These are phyloP conservation scores for Eimeria tenella DNA, from an alignment of 169 alveolate genomes.

Conservation along the genomic window DNA sequence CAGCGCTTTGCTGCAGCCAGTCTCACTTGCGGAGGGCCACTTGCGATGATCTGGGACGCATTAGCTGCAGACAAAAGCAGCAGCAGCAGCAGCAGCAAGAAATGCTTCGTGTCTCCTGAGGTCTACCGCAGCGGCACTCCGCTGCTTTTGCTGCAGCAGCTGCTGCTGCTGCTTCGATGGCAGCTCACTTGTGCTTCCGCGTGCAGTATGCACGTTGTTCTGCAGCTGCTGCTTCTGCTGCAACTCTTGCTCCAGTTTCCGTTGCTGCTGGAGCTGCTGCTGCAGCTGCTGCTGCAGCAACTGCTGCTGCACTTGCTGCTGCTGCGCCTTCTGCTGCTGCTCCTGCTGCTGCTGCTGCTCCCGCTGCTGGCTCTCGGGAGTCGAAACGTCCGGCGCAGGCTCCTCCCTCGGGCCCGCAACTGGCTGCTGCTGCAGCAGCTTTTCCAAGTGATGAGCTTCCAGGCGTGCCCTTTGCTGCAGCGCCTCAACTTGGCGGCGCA, in stretches of 20 bases:
- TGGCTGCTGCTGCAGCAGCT: conserved; percentile 32
- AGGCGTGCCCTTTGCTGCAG: conserved; percentile 47
- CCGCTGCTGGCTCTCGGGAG: not conserved
- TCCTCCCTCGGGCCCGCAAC: not conserved
- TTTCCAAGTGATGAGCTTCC: conserved; percentile 26
- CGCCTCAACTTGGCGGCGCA: not conserved
- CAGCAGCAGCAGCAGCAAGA: conserved; percentile 30
- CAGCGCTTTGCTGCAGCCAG: not conserved
- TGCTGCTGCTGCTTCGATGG: not conserved
- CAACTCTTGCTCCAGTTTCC: not conserved
- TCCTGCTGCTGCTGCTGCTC: not conserved
- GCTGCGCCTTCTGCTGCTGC: not conserved
- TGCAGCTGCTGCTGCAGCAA: not conserved
- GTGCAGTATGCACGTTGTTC: not conserved
- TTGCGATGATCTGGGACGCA: not conserved
- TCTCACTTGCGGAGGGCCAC: conserved; percentile 1
- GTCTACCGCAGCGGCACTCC: not conserved
- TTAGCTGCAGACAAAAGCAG: not conserved
- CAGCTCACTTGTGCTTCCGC: not conserved
- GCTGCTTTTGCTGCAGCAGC: conserved; percentile 26
- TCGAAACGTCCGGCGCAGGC: not conserved
- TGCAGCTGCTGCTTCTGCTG: conserved; percentile 35
- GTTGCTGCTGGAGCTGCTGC: not conserved
- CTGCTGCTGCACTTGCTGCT: conserved; percentile 3
- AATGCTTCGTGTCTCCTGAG: not conserved